A percentile compares a stretch with the other conserved stretches of the same genome.
Evolutionary conservation across 352 stramenopile species (phyloP).

Genomic region (Globisporangium emineosum): DNA sequence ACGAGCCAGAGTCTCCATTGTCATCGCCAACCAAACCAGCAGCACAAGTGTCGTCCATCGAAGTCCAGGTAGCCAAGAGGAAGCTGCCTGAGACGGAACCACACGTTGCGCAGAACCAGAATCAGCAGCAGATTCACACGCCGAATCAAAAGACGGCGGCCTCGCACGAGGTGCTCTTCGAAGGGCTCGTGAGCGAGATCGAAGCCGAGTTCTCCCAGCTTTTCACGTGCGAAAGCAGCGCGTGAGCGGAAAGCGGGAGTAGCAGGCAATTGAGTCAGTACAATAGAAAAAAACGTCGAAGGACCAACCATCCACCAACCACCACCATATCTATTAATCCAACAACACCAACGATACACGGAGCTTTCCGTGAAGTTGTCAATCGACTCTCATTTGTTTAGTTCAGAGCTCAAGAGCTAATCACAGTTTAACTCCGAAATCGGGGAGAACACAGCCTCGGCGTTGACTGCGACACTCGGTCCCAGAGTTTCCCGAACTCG

Average conservation of each 20-base stretch:
- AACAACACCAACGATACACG: not conserved
- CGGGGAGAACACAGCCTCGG: not conserved
- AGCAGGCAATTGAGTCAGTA: slow-evolving; percentile 3
- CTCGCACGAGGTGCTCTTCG: slow-evolving; percentile 9
- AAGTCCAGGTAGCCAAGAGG: slow-evolving; percentile 15
- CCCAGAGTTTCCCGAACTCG: not conserved
- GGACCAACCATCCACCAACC: not conserved
- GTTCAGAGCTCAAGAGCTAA: not conserved
- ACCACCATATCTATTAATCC: slow-evolving; percentile 12
- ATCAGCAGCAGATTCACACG: not conserved
- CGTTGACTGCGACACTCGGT: not conserved
- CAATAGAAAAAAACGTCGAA: not conserved
- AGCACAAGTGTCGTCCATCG: slow-evolving; percentile 3
- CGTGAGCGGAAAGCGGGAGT: not conserved
- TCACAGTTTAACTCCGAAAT: not conserved
- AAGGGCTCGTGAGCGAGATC: slow-evolving; percentile 18
- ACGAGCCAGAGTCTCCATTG: not conserved
- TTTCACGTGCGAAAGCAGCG: slow-evolving; percentile 9
- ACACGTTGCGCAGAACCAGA: not conserved
- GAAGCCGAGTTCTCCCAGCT: slow-evolving; percentile 16
- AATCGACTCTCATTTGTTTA: not conserved
- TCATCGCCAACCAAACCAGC: not conserved
- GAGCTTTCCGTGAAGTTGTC: not conserved
- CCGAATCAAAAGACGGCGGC: not conserved
- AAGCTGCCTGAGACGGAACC: slow-evolving; percentile 11